Percentiles rank a stretch among this genome's conserved stretches.
phyloP scores from a whole-genome alignment of 306 rosid genomes.

The Medicago arabica region DNA sequence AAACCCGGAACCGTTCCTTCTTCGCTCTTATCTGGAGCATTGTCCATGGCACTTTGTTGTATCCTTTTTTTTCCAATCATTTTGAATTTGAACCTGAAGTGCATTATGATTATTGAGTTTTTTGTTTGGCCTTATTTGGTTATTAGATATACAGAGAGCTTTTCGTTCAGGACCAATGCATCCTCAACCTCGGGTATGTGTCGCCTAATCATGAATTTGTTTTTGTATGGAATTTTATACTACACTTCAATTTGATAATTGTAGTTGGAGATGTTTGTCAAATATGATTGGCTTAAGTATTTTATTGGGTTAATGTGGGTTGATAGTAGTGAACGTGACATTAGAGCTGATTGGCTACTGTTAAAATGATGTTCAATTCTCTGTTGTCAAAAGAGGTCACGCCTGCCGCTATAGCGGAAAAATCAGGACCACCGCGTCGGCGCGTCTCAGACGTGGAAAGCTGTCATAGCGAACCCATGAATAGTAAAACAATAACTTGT shows the following conservation, averaged over 20 bases:
- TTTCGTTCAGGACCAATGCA: conserved; percentile 79
- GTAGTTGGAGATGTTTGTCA: conserved; percentile 20
- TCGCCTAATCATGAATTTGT: conserved; percentile 18
- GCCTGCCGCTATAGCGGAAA: too few relatives aligned
- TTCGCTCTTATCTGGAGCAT: conserved; percentile 81
- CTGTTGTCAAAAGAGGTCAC: too few relatives aligned
- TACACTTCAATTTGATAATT: conserved; percentile 30
- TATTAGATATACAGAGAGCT: conserved; percentile 86
- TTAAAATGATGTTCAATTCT: conserved; percentile 8
- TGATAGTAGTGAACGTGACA: not conserved
- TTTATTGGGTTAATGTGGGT: conserved; percentile 26
- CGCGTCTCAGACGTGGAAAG: too few relatives aligned
- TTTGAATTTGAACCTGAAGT: not conserved
- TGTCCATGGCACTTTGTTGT: conserved; percentile 97
- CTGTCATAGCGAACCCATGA: too few relatives aligned
- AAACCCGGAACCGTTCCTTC: conserved; percentile 59
- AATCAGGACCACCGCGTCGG: too few relatives aligned
- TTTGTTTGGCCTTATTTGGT: conserved; percentile 57
- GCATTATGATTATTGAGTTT: not conserved
- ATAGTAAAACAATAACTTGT: too few relatives aligned
- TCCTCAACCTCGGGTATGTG: conserved; percentile 87
- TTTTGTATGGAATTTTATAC: conserved; percentile 26
- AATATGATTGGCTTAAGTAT: not conserved
- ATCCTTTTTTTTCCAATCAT: conserved; percentile 52
- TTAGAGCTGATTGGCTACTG: conserved; percentile 25